Base-by-base conservation (phyloP, 1,284 basidiomycete species). In the Lentinula novae-zelandiae region DNA sequence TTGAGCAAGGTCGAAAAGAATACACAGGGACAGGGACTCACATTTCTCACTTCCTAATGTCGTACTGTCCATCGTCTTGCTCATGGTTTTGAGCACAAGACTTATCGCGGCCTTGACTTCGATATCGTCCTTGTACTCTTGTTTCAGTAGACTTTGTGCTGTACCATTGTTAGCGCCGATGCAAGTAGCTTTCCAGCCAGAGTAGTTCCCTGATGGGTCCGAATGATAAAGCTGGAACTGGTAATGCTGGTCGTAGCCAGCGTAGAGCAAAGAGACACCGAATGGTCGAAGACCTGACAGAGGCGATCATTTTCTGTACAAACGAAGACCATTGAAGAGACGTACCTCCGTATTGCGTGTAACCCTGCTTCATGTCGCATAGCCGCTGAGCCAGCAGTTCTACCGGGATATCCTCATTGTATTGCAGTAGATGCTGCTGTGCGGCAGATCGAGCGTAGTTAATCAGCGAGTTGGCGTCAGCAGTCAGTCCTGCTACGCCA, bases 11-110 rank as follows among this genome's bases (percentile, higher is more conserved):
- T 50, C 42, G 34, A 58, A 61, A 38, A 49, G 57, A 33, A 44
- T 53, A 55, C 34, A 53, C 44, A 53, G 36, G 48, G 50, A 48
- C 36, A 22, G 17, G 33, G 39, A 82, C 92, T 71, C 66, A 96
- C 95, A 78, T 75, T 96, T 97, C 77, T 98, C 95, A 71, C 93
- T 95, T 56, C 95, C 92, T 64, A 99, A 76, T 57, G 93, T 96
- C 34, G 96, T 98, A 66, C 94, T 95, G 73, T 99, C 96, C 96
- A 99, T 98, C 53, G 96, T 98, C 85, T 98, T 99, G 82, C 95
- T 96, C 89, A 99, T 94, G 58, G 95, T 92, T 78, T 90, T 92
- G 67, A 98, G 82, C 54, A 94, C 95, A 44, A 99, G 81, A 31
- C 85, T 88, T 69, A 96, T 90, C n/a, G 95, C 96, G 60, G 95